Base-by-base conservation (phyloP, 148 eudicot species). In the Chenopodium berlandieri region DNA sequence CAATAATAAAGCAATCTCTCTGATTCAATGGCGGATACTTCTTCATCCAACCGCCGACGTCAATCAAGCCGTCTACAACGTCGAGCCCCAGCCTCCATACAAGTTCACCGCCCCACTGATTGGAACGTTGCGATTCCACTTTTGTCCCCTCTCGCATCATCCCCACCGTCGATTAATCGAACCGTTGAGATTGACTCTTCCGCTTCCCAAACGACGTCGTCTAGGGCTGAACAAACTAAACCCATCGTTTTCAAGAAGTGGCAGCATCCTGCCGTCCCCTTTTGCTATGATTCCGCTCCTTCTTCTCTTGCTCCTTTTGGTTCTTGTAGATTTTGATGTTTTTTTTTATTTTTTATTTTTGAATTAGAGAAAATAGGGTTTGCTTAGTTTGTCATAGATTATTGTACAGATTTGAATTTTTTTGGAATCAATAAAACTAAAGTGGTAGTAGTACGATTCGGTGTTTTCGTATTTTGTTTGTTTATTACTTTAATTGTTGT, bases 101-200 rank as follows among this genome's bases (percentile, higher is more conserved):
- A 92, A 84, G 71, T 89, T 16, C 84, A 80, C 68, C 91, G 88
- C 23, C 84, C 78, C 17, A 75, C 85, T 63, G 92, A 89, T 0
- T 94, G 92, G 94, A 89, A 90, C 83, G 97, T 87, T 7, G 93
- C 93, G 40, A 93, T 92, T 4, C 94, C 94, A 5, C 86, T 91
- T 7, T 79, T 90, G 12, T 94, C 96, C 56, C 94, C 94, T 75
- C 77, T 91, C 77, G 84, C 82, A 1, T 83, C 85, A 37, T 90
- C 94, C 1, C 94, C 92, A 19, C 84, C 89, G 40, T 77, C 88
- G 25, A 63, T 73, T 7, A 79, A 78, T 77, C 80, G 80, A 62
- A 46, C 81, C 84, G 74, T 83, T 19, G 86, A 84, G 78, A 81
- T 87, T 47, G 76, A 78, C 6, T 84, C 84, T 17, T 0, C 66